A percentile compares a stretch with the other conserved stretches of the same genome.
Conservation (phyloP, 768 basidiomycete genomes). For the Galerina sulciceps region DNA sequence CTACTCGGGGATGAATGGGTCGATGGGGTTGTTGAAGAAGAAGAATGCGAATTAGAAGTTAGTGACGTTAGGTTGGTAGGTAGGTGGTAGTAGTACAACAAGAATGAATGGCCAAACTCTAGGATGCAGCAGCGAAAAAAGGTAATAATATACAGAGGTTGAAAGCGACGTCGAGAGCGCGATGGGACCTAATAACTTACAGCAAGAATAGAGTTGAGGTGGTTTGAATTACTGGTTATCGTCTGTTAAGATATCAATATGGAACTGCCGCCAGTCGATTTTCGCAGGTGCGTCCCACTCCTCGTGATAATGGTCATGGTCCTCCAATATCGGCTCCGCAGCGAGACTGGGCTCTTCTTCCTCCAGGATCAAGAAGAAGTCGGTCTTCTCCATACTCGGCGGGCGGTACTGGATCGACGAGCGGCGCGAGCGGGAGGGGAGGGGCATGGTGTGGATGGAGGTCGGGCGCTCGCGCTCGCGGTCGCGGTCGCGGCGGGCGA, state of each 20-base stretch:
- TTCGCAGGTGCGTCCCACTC: conserved; percentile 41
- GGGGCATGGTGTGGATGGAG: conserved; percentile 31
- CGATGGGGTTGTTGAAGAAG: too few relatives aligned
- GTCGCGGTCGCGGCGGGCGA: conserved; percentile 22
- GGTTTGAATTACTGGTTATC: conserved; percentile 16
- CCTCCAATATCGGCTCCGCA: conserved; percentile 22
- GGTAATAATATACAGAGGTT: not conserved
- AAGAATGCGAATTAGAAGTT: too few relatives aligned
- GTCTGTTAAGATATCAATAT: conserved; percentile 44
- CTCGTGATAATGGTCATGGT: too few relatives aligned
- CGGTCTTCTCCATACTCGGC: conserved; percentile 31
- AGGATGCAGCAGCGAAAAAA: not conserved
- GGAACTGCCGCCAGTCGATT: conserved; percentile 64
- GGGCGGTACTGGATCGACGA: conserved; percentile 29
- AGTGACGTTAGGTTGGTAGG: too few relatives aligned
- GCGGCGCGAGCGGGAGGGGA: conserved; percentile 28
- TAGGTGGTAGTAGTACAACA: too few relatives aligned
- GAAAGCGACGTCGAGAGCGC: not conserved
- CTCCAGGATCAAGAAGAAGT: conserved; percentile 43
- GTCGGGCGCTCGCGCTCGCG: conserved; percentile 26
- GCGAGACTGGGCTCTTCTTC: conserved; percentile 38
- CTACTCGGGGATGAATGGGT: too few relatives aligned
- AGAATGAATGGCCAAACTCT: too few relatives aligned
- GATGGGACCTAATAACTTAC: not conserved
- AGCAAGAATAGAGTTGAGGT: not conserved